These are phyloP conservation scores for Yamadazyma sp. DNA, from an alignment of 1,139 yeast species.

Conservation along the genomic window DNA sequence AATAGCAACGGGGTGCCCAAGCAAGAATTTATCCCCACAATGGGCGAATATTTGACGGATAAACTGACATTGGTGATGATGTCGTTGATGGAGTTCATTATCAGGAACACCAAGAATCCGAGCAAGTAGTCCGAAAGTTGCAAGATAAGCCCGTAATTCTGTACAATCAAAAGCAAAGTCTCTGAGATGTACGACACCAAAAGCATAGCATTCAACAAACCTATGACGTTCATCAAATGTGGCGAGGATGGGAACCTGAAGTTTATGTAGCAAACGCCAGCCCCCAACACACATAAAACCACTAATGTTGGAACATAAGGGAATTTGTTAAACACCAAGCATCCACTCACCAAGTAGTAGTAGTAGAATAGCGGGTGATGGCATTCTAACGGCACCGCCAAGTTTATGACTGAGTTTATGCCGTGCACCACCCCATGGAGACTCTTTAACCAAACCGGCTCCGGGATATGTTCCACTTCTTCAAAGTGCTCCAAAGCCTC, in stretches of 20 bases:
- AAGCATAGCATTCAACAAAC: slow-evolving; percentile 28
- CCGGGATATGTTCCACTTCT: background rate
- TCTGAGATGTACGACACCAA: slow-evolving; percentile 31
- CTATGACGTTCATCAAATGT: slow-evolving; percentile 19
- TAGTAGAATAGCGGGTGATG: slow-evolving; percentile 6
- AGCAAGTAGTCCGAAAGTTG: slow-evolving; percentile 39
- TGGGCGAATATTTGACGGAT: slow-evolving; percentile 33
- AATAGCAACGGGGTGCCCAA: slow-evolving; percentile 43
- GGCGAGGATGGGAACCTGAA: slow-evolving; percentile 1
- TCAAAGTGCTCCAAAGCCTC: slow-evolving; percentile 9
- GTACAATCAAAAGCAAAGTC: slow-evolving; percentile 28
- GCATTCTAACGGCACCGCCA: slow-evolving; percentile 8
- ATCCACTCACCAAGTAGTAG: slow-evolving; percentile 3
- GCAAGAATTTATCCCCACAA: slow-evolving; percentile 42
- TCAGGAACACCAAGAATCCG: slow-evolving; percentile 40
- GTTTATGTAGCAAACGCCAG: background rate
- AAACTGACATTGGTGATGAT: slow-evolving; percentile 41
- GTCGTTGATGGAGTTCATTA: slow-evolving; percentile 43
- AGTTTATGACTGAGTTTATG: slow-evolving; percentile 2
- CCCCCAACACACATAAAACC: background rate
- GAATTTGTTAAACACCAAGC: slow-evolving; percentile 1
- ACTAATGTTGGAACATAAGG: background rate
- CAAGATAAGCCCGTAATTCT: slow-evolving; percentile 40
- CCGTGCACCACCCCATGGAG: slow-evolving; percentile 6
- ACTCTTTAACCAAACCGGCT: slow-evolving; percentile 3